Percentiles rank a stretch among this genome's conserved stretches.
These are phyloP conservation scores for Xylariaceae sp. DNA, from an alignment of 2,329 filamentous ascomycete species.

Conservation along the genomic window DNA sequence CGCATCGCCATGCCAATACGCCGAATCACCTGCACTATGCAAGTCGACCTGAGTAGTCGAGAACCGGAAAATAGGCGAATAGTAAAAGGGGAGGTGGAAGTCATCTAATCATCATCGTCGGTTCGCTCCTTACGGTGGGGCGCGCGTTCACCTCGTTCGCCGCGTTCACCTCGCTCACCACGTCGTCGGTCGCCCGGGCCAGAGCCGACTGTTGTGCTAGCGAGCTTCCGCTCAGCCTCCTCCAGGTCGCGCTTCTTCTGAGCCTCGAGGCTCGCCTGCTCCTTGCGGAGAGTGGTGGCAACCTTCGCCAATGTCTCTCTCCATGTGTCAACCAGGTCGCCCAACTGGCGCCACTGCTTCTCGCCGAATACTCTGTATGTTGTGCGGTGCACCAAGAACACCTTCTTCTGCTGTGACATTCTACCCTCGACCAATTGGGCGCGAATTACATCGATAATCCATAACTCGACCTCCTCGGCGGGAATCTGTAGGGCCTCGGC, in stretches of 20 bases:
- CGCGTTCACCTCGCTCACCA: constrained; percentile 22
- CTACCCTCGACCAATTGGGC: constrained; percentile 94
- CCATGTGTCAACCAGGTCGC: constrained; percentile 87
- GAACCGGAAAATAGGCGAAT: constrained; percentile 22
- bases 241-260: constrained; percentile 73
- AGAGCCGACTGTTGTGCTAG: constrained; percentile 37
- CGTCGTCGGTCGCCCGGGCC: constrained; percentile 33
- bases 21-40: constrained; percentile 27
- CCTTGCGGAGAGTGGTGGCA: constrained; percentile 68
- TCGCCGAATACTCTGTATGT: constrained; percentile 96
- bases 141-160: constrained; percentile 29
- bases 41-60: constrained; percentile 21
- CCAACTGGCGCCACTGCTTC: constrained; percentile 96
- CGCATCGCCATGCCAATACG: constrained; percentile 28
- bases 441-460: constrained; percentile 97
- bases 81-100: constrained; percentile 14
- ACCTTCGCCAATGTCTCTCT: constrained; percentile 75
- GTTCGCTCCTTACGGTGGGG: constrained; percentile 42
- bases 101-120: constrained; percentile 51
- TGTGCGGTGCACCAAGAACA: constrained; percentile 92
- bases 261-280: constrained; percentile 72
- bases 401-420: constrained; percentile 84
- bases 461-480: constrained; percentile 84
- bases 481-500: constrained; percentile 79
- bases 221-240: constrained; percentile 64